Evolutionary conservation across 176 grass and related monocot genomes (phyloP).

Genomic region (Leersia perrieri): DNA sequence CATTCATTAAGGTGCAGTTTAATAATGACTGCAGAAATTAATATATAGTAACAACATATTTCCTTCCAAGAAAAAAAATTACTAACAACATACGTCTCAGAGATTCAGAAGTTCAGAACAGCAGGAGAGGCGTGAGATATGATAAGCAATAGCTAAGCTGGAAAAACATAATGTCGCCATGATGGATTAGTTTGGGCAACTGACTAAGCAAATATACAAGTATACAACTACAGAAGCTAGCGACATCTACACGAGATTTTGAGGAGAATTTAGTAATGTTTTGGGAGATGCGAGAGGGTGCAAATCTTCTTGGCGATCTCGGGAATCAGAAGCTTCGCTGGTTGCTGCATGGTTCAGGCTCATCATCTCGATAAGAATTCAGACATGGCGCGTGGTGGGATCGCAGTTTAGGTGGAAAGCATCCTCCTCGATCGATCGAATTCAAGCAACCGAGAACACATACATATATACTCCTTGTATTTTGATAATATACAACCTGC

Average conservation of each 20-base stretch:
- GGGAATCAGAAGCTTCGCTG: slow-evolving; percentile 44
- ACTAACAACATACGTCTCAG: neutral
- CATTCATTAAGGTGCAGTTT: neutral
- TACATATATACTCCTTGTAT: neutral
- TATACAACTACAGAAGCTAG: neutral
- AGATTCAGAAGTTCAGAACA: neutral
- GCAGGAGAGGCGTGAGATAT: neutral
- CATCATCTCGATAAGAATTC: neutral
- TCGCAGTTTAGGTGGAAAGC: slow-evolving; percentile 40
- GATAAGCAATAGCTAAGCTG: slow-evolving; percentile 24
- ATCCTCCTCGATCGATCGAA: slow-evolving; percentile 37
- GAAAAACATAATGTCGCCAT: neutral
- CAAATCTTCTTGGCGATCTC: slow-evolving; percentile 45
- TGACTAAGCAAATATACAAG: neutral
- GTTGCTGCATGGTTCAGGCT: slow-evolving; percentile 26
- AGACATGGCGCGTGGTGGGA: slow-evolving; percentile 31
- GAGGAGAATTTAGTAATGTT: neutral
- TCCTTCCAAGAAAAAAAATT: neutral
- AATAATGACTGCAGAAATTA: neutral
- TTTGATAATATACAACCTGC: neutral
- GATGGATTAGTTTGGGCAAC: slow-evolving; percentile 7
- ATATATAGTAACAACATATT: neutral
- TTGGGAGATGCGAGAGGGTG: neutral
- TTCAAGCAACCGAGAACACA: neutral
- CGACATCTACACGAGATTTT: neutral